Percentiles rank a stretch among this genome's conserved stretches.
phyloP scores from a whole-genome alignment of 1,139 yeast genomes.

The Taiozyma sp. region DNA sequence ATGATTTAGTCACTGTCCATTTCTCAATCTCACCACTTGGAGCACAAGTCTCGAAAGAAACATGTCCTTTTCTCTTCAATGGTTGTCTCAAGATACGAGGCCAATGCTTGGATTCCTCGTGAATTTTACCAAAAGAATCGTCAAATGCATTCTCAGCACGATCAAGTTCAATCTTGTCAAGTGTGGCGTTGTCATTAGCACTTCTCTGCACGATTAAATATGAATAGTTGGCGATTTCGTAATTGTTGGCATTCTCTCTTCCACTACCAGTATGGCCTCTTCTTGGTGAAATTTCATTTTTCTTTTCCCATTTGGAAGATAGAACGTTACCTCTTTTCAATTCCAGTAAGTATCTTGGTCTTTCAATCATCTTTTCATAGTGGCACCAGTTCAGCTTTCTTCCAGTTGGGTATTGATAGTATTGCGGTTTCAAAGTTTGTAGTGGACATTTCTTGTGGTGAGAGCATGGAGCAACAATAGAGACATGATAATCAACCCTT shows the following conservation, averaged over 20 bases:
- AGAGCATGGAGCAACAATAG: slow-evolving; percentile 82
- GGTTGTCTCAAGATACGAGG: slow-evolving; percentile 77
- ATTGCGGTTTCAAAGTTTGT: slow-evolving; percentile 70
- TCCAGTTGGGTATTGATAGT: slow-evolving; percentile 54
- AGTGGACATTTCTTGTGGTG: slow-evolving; percentile 88
- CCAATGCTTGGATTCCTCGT: slow-evolving; percentile 39
- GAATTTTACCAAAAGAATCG: slow-evolving; percentile 24
- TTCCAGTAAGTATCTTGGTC: slow-evolving; percentile 77
- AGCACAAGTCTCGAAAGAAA: slow-evolving; percentile 73
- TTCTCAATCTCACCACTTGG: slow-evolving; percentile 74
- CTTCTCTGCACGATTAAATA: slow-evolving; percentile 71
- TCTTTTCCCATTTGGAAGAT: slow-evolving; percentile 62
- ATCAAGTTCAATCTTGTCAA: slow-evolving; percentile 23
- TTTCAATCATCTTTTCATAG: slow-evolving; percentile 62
- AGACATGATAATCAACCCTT: slow-evolving; percentile 45
- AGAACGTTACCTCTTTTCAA: slow-evolving; percentile 75
- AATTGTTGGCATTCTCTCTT: slow-evolving; percentile 64
- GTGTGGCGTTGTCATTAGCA: slow-evolving; percentile 24
- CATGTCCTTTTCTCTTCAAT: slow-evolving; percentile 75
- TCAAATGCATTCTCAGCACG: slow-evolving; percentile 16
- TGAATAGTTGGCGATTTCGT: slow-evolving; percentile 70
- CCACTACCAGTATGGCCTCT: slow-evolving; percentile 58
- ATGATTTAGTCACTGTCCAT: slow-evolving; percentile 83
- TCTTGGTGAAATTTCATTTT: slow-evolving; percentile 32
- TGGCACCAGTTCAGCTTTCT: slow-evolving; percentile 68